Base-by-base conservation (phyloP, 2,329 filamentous ascomycete genomes). In the Tolypocladium tundrense region DNA sequence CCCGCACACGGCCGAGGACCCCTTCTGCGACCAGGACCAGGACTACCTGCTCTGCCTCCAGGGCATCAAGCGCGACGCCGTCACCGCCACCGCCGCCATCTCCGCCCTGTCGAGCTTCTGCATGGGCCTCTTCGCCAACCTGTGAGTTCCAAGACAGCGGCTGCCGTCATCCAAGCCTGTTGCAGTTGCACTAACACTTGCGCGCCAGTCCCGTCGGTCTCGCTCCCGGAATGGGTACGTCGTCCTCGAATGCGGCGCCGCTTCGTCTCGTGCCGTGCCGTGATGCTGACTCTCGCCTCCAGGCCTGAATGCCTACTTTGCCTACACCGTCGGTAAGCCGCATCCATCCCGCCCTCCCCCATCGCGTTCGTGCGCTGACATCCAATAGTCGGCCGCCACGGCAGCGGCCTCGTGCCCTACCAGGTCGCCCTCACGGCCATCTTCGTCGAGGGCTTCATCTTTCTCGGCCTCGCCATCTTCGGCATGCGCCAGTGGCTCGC, bases 401-500 rank as follows among this genome's bases (percentile, higher is more conserved):
- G 90, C 50, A 81, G 78, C 27, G 90, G 90, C 2, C 77, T 80
- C 41, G 85, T 95, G 10, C 84, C 89, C 1, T 96, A 90, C 68
- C 72, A 81, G 56, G 80, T 92, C 48, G 91, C 91, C 40, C 75
- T 95, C 42, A 94, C 90, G 4, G 90, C 91, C 57, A 91, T 94
- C 63, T 95, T 96, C 69, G 87, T 94, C 16, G 91, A 96, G 72
- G 91, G 91, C 42, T 89, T 88, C 70, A 86, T 95, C 61, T 96
- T 96, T 73, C 83, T 95, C 55, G 88, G 77, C 1, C 80, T 96
- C 45, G 91, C 91, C 1, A 70, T 95, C 41, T 78, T 92, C 56
- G 91, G 91, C 42, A 81, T 96, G 75, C 87, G 91, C 16, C 91
- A 95, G 70, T 95, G 90, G 90, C 83, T 96, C 33, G 91, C 91